Percentiles rank a stretch among this genome's conserved stretches.
phyloP scores from a whole-genome alignment of 2,329 filamentous ascomycete species.

The Fusarium nelsonii region DNA sequence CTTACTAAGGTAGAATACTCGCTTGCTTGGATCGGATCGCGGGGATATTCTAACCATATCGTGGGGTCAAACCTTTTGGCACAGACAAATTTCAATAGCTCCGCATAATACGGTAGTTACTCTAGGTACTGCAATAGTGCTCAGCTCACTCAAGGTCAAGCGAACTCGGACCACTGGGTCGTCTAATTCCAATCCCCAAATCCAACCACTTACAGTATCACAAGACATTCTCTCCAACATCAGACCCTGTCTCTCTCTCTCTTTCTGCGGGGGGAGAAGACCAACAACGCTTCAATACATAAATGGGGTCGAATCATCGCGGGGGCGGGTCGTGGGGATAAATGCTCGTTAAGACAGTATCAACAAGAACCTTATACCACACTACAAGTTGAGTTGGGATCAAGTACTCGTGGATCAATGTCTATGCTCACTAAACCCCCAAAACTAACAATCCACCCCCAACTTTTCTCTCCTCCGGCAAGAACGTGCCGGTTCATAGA shows the following conservation, averaged over 20 bases:
- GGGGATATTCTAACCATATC: slow-evolving; percentile 10
- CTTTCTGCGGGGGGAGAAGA: slow-evolving; percentile 7
- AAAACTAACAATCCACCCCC: slow-evolving; percentile 32
- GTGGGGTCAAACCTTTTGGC: slow-evolving; percentile 15
- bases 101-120: background rate
- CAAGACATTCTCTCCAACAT: slow-evolving; percentile 8
- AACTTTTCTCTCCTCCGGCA: slow-evolving; percentile 31
- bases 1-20: background rate
- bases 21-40: slow-evolving; percentile 12
- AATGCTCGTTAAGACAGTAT: slow-evolving; percentile 3
- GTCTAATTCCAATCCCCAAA: background rate
- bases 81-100: background rate
- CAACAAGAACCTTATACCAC: background rate
- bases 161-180: background rate
- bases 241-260: background rate
- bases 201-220: background rate
- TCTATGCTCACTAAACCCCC: slow-evolving; percentile 16
- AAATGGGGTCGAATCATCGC: slow-evolving; percentile 17
- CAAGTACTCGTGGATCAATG: slow-evolving; percentile 1
- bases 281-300: background rate
- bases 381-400: fast-evolving
- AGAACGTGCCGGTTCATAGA: slow-evolving; percentile 22
- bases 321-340: slow-evolving; percentile 31
- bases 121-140: background rate
- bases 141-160: background rate